Evolutionary conservation across 768 basidiomycete genomes (phyloP).

Genomic region (Amanita brunnescens): DNA sequence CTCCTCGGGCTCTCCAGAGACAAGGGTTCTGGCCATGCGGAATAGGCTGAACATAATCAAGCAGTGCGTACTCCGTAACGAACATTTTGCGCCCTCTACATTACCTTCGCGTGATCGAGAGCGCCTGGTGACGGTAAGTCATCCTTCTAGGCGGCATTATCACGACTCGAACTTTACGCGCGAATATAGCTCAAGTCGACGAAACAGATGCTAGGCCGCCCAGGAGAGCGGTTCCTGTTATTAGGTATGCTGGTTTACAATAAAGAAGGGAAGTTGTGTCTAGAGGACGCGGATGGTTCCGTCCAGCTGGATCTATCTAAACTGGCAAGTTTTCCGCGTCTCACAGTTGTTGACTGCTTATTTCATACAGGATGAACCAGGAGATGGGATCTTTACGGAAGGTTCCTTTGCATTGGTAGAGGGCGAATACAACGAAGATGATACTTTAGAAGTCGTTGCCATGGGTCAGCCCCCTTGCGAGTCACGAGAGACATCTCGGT

Average conservation of each 20-base stretch:
- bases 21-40: conserved; percentile 68
- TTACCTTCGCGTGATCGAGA: conserved; percentile 83
- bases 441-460: conserved; percentile 79
- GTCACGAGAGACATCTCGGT: conserved; percentile 77
- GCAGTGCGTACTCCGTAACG: conserved; percentile 89
- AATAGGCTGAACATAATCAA: conserved; percentile 87
- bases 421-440: conserved; percentile 93
- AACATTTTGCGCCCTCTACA: conserved; percentile 96
- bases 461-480: conserved; percentile 98
- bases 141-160: background rate
- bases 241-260: conserved; percentile 88
- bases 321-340: conserved; percentile 43
- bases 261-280: conserved; percentile 82
- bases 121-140: conserved; percentile 75
- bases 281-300: conserved; percentile 90
- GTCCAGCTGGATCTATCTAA: conserved; percentile 86
- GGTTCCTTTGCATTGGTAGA: conserved; percentile 93
- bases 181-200: conserved; percentile 78
- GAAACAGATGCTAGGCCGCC: conserved; percentile 88
- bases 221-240: conserved; percentile 83
- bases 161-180: background rate
- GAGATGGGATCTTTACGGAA: conserved; percentile 94
- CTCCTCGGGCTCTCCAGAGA: conserved; percentile 78
- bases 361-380: conserved; percentile 62
- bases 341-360: background rate